Evolutionary conservation across 2,329 filamentous ascomycete species (phyloP), one percentile per base, ranked within the genome.

Genomic region (Didymella arachidicola): DNA sequence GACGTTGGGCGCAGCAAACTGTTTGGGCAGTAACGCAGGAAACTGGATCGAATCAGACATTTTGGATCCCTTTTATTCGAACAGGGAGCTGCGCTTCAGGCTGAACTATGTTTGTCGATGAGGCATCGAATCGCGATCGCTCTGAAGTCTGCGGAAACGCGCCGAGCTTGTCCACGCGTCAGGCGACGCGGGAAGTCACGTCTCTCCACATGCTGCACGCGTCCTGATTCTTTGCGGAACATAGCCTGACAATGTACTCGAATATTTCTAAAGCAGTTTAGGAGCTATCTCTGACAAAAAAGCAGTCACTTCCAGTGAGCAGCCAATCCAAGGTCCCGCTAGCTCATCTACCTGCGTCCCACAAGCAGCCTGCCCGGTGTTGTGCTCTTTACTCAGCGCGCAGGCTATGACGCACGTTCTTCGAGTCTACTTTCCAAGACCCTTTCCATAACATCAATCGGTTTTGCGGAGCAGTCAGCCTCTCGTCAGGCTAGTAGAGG

Each of bases 11-110:
- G 41, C 48, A 42, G 29, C 32, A 14, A 34, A 50, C 34, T 45
- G 1, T 0, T 67, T 51, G 64, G 64, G 63, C 63, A 65, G 61
- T 56, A 55, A 56, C 50, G 61, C 62, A 63, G 53, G 14, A 22
- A 14, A 8, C 10, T 36, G 38, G 5, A 29, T n/a, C 43, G 29
- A 55, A 32, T 25, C 30, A 36, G 12, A 14, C 8, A 14, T 22
- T 8, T 4, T 10, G 19, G 18, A 12, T 11, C 11, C 32, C n/a
- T 22, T 4, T 32, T 11, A 2, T 10, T 32, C 8, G n/a, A 2
- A 39, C 7, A 25, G 5, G 25, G 8, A 26, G 16, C 16, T 12
- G 10, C 7, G 10, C 41, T 30, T 26, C 25, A 38, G 8, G 19
- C 22, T 14, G 39, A 11, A 25, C 11, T 19, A 30, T 22, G 19